Evolutionary conservation across 2,329 filamentous ascomycete species (phyloP).

Genomic region (Colletotrichum noveboracense): DNA sequence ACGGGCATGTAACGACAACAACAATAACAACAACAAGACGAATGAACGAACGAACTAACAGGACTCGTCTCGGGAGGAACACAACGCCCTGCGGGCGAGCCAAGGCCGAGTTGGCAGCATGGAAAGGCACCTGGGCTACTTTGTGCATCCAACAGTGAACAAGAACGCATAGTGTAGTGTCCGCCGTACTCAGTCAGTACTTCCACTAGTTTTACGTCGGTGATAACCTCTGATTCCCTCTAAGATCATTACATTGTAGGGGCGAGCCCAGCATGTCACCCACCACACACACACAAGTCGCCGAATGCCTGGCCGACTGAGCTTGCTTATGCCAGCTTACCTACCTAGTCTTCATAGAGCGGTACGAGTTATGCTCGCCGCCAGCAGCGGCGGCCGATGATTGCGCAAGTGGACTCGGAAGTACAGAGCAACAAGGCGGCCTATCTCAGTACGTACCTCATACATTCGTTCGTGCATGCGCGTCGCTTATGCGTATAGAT

Average conservation of each 20-base stretch:
- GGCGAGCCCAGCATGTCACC: background rate
- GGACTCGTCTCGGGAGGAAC: background rate
- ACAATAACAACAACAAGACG: no score
- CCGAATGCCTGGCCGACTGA: background rate
- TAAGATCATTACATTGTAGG: background rate
- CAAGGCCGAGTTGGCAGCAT: background rate
- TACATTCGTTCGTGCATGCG: no score
- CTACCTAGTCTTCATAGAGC: background rate
- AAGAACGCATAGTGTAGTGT: background rate
- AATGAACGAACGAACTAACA: no score
- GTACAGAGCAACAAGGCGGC: background rate
- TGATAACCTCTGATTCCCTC: no score
- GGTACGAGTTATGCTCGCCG: background rate
- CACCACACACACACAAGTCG: background rate
- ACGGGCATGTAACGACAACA: no score
- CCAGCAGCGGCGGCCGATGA: background rate
- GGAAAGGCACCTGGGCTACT: background rate
- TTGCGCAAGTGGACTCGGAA: background rate
- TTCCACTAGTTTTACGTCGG: no score
- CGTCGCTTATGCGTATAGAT: no score
- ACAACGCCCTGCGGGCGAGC: slow-evolving; percentile 7
- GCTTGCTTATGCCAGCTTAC: background rate
- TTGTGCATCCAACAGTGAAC: background rate
- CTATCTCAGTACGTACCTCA: background rate
- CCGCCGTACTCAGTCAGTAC: background rate